phyloP scores from a whole-genome alignment of 1,284 basidiomycete genomes.

The Leccinum subfulvum region DNA sequence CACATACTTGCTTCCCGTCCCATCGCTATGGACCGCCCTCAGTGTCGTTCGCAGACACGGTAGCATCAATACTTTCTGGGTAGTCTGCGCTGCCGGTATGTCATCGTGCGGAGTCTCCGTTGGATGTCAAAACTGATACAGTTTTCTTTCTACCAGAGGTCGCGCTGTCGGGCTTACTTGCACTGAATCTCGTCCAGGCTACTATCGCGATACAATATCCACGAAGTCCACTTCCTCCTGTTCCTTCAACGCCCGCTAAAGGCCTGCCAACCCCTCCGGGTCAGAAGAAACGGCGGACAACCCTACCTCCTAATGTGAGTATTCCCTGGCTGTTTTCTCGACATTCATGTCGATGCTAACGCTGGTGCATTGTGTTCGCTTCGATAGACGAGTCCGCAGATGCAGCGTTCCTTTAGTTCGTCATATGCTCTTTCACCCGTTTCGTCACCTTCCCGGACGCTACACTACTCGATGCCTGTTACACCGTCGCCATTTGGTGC shows the following conservation, averaged over 20 bases:
- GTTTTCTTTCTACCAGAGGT: slow-evolving; percentile 39
- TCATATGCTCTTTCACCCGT: slow-evolving; percentile 49
- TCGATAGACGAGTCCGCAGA: slow-evolving; percentile 49
- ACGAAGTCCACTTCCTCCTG: slow-evolving; percentile 40
- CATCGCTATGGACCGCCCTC: slow-evolving; percentile 43
- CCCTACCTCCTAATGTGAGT: slow-evolving; percentile 50
- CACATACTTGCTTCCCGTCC: slow-evolving; percentile 53
- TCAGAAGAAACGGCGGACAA: slow-evolving; percentile 36
- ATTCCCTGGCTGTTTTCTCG: not conserved
- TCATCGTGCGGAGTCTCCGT: not conserved
- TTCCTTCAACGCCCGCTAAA: slow-evolving; percentile 39
- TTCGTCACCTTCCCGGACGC: slow-evolving; percentile 49
- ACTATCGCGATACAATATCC: slow-evolving; percentile 55
- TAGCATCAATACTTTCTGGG: slow-evolving; percentile 18
- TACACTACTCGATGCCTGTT: slow-evolving; percentile 41
- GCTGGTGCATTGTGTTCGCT: not conserved
- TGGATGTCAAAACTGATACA: not conserved
- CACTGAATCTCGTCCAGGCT: slow-evolving; percentile 52
- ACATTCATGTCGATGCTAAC: not conserved
- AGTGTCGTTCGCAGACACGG: slow-evolving; percentile 30
- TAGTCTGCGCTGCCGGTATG: slow-evolving; percentile 23
- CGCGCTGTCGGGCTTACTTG: slow-evolving; percentile 39
- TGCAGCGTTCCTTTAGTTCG: slow-evolving; percentile 53
- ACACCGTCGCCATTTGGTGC: slow-evolving; percentile 38
- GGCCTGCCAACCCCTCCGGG: slow-evolving; percentile 36